Percentiles rank a stretch among this genome's conserved stretches.
Conservation (phyloP, 2,329 filamentous ascomycete species). For the Clathrospora elynae region DNA sequence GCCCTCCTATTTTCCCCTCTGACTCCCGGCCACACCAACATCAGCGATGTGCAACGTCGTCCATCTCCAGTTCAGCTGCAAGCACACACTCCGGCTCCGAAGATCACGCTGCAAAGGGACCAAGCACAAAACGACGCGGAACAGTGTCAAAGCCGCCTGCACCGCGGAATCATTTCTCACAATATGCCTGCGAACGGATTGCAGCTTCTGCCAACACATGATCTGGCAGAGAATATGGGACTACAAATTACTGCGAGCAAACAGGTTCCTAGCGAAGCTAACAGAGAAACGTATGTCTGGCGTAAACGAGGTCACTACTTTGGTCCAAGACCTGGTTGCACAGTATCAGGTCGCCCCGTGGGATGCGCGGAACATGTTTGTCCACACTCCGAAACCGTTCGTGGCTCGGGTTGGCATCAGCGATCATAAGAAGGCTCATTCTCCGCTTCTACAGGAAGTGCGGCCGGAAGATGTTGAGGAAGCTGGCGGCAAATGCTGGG, state of each 20-base stretch:
- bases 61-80: slow-evolving; percentile 40
- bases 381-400: slow-evolving; percentile 6
- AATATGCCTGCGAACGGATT: slow-evolving; percentile 20
- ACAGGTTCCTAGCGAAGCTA: slow-evolving; percentile 11
- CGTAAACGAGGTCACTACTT: slow-evolving; percentile 3
- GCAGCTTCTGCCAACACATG: slow-evolving; percentile 30
- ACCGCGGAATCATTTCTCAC: slow-evolving; percentile 29
- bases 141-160: slow-evolving; percentile 32
- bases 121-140: slow-evolving; percentile 27
- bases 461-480: slow-evolving; percentile 24
- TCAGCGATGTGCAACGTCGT: slow-evolving; percentile 49
- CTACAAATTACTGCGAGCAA: slow-evolving; percentile 22
- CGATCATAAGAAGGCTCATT: slow-evolving; percentile 1
- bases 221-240: slow-evolving; percentile 26
- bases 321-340: slow-evolving; percentile 20
- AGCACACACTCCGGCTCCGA: slow-evolving; percentile 34
- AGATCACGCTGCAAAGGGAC: slow-evolving; percentile 45
- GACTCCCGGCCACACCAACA: no score
- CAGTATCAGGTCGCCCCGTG: slow-evolving; percentile 19
- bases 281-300: slow-evolving; percentile 9
- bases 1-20: no score
- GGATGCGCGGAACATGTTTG: slow-evolving; percentile 17
- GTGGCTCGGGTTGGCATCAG: slow-evolving; percentile 12
- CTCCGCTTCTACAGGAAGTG: slow-evolving; percentile 25
- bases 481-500: neutral